These are phyloP conservation scores for Fusarium longipes DNA, from an alignment of 2,329 filamentous ascomycete genomes.

Conservation along the genomic window DNA sequence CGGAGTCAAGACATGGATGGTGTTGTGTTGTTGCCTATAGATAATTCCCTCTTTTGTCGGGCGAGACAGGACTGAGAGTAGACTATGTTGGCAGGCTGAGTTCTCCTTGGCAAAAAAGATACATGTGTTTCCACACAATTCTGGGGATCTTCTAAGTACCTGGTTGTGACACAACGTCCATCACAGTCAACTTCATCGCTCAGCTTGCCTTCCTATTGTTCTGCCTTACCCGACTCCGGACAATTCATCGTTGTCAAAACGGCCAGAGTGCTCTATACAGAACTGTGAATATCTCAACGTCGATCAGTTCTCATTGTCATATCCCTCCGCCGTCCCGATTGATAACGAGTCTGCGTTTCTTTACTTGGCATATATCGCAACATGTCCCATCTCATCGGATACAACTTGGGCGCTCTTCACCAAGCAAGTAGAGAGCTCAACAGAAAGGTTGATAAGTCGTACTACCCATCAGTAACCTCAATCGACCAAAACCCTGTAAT, in stretches of 20 bases:
- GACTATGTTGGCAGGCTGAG: not conserved
- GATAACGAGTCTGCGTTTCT: not conserved
- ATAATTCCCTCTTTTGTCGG: constrained; percentile 12
- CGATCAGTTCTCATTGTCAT: not conserved
- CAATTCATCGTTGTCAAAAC: not conserved
- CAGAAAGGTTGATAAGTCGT: not conserved
- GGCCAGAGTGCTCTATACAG: not conserved
- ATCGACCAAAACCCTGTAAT: constrained; percentile 30
- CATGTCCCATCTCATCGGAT: constrained; percentile 36
- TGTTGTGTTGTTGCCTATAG: constrained; percentile 3
- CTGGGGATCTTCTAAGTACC: not conserved
- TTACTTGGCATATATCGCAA: not conserved
- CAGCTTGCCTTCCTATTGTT: too few species aligned
- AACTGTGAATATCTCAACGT: too few species aligned
- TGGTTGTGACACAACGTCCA: not conserved
- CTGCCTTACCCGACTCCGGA: constrained; percentile 6
- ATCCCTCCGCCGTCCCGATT: not conserved
- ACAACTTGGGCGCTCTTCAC: constrained; percentile 25
- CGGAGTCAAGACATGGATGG: not conserved
- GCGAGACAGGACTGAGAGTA: not conserved
- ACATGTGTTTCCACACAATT: not conserved
- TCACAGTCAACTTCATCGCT: not conserved
- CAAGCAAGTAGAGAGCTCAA: constrained; percentile 6
- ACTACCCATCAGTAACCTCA: constrained; percentile 5
- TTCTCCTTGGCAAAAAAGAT: not conserved